Evolutionary conservation across 2,329 filamentous ascomycete species (phyloP).

Genomic region (Furcasterigmium sp.): DNA sequence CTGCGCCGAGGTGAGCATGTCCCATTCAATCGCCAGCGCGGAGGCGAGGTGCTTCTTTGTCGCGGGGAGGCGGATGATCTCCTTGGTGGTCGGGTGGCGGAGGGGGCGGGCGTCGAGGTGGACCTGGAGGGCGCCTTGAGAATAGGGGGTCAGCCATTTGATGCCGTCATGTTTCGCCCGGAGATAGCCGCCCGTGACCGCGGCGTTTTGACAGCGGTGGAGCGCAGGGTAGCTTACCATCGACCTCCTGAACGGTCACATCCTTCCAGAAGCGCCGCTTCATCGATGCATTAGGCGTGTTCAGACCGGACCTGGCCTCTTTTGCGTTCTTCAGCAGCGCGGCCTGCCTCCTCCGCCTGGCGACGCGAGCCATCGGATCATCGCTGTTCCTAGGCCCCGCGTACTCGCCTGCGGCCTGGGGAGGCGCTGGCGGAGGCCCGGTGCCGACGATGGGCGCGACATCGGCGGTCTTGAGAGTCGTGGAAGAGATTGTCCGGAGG

Average conservation of each 20-base stretch:
- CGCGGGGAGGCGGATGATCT: conserved; percentile 64
- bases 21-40: conserved; percentile 91
- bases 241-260: conserved; percentile 62
- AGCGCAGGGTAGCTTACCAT: conserved; percentile 42
- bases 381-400: conserved; percentile 25
- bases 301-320: conserved; percentile 31
- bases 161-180: too few relatives aligned
- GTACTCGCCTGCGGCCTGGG: conserved; percentile 31
- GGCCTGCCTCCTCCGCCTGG: conserved; percentile 48
- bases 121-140: conserved; percentile 48
- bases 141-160: conserved; percentile 1
- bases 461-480: conserved; percentile 29
- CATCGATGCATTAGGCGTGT: conserved; percentile 35
- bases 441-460: conserved; percentile 49
- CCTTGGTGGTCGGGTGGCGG: conserved; percentile 68
- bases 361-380: conserved; percentile 31
- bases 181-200: too few relatives aligned
- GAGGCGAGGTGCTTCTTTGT: conserved; percentile 77
- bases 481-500: conserved; percentile 25
- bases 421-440: conserved; percentile 55
- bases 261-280: conserved; percentile 87
- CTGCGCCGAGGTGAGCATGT: conserved; percentile 72
- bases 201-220: neutral
- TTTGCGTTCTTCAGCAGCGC: conserved; percentile 48
- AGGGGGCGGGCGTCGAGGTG: conserved; percentile 75